These are phyloP conservation scores for Nakaseomyces sp. DNA, from an alignment of 1,139 yeast genomes.

Conservation along the genomic window DNA sequence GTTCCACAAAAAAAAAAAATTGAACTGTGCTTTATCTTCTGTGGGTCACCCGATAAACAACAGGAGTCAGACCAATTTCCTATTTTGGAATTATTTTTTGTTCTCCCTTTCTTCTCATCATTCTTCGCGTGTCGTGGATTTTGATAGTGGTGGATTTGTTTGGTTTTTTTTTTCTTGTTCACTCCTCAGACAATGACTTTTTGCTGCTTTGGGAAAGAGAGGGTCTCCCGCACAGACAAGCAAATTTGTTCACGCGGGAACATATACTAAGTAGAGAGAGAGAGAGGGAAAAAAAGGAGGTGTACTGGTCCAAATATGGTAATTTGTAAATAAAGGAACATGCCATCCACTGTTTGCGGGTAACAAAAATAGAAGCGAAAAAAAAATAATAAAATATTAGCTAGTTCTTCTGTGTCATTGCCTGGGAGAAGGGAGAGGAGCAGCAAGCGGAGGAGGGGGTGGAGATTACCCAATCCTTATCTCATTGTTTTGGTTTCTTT, in stretches of 20 bases:
- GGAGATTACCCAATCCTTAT: too few species aligned
- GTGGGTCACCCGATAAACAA: background rate
- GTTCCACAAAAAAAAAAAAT: too few species aligned
- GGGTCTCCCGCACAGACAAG: background rate
- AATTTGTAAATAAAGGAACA: background rate
- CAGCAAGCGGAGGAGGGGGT: too few species aligned
- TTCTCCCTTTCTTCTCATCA: background rate
- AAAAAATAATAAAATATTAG: too few species aligned
- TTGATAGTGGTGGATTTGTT: background rate
- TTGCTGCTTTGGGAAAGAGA: slow-evolving; percentile 1
- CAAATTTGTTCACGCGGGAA: too few species aligned
- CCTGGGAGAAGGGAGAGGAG: too few species aligned
- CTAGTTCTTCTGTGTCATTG: background rate
- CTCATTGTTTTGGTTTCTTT: too few species aligned
- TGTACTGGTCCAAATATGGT: background rate
- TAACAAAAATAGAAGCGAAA: background rate
- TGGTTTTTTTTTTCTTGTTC: too few species aligned
- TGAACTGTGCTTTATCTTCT: too few species aligned
- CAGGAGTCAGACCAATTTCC: background rate
- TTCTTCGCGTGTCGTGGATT: too few species aligned
- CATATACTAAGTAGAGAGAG: background rate
- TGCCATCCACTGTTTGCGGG: too few species aligned
- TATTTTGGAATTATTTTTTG: background rate
- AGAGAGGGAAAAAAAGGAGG: background rate
- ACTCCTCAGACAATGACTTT: background rate